Evolutionary conservation across 1,284 basidiomycete species (phyloP), one percentile per base, ranked within the genome.

Genomic region (Hemileia vastatrix): DNA sequence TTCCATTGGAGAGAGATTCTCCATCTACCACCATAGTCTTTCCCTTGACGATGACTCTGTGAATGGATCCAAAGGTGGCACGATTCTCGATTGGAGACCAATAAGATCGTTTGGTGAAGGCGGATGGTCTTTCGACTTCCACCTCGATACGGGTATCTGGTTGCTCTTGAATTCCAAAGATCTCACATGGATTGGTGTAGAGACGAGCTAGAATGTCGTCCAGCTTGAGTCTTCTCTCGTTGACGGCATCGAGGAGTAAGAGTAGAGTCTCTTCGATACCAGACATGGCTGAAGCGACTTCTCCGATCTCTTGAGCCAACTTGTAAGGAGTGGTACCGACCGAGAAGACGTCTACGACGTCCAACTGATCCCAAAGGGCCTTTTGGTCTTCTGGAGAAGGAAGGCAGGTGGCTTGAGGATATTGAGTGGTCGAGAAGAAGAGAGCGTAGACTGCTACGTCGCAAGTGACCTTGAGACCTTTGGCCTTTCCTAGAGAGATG

Each of bases 361-460:
- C 84, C 31, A 98, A 75, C 72, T 90, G 87, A 67, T 85, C 81
- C 94, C 94, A 98, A 19, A 98, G 80, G 1, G 85, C 83, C 59
- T 82, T 80, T 77, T 96, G 92, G 70, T 94, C 90, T 61, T 84
- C 84, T 1, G 76, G 74, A 0, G 86, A 81, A 1, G 94, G 93
- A 44, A 98, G 81, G 69, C 83, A 82, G 36, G 78, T 79, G 4
- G 84, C 81, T 1, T 78, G 77, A 2, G 85, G 84, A 79, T 83
- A 92, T 68, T 88, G 82, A 67, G 87, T 86, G 58, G 80, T 81
- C 18, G 83, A 84, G 79, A 91, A 93, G 83, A 96, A 97, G 65
- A 98, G 80, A 9, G 90, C 83, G 77, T 90, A 97, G 56, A 97
- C 82, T 6, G 92, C 85, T 36, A 96, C 90, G 71, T 98, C 95